Conservation (phyloP, 176 grass and related monocot genomes). For the Zea luxurians region DNA sequence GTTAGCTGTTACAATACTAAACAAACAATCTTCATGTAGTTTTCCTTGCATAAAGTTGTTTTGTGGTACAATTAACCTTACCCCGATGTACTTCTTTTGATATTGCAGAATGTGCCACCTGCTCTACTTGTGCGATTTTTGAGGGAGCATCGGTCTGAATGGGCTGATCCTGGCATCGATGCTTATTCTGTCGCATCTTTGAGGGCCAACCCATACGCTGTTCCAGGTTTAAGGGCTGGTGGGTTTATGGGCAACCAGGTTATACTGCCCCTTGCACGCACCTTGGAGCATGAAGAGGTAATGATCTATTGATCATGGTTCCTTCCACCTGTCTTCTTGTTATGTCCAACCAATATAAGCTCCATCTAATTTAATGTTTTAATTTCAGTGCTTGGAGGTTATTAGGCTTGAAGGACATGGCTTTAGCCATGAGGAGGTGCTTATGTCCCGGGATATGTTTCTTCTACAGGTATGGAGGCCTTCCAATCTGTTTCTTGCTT, state of each 20-base stretch:
- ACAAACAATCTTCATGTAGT: not conserved
- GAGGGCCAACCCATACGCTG: constrained; percentile 59
- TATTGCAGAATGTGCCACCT: constrained; percentile 86
- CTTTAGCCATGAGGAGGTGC: constrained; percentile 73
- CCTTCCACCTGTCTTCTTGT: not conserved
- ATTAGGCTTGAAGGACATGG: constrained; percentile 88
- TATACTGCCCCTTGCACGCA: constrained; percentile 80
- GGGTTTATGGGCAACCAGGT: constrained; percentile 80
- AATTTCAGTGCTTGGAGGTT: constrained; percentile 80
- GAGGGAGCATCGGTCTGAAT: constrained; percentile 94
- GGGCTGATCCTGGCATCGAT: constrained; percentile 94
- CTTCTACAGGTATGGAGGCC: constrained; percentile 68
- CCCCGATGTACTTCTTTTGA: not conserved
- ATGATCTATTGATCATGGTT: constrained; percentile 10
- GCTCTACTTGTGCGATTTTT: constrained; percentile 84
- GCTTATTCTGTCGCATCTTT: constrained; percentile 84
- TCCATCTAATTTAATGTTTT: not conserved
- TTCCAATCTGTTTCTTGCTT: not conserved
- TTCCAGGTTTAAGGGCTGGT: constrained; percentile 70
- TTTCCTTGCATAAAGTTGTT: not conserved
- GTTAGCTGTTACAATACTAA: not conserved
- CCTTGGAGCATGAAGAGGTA: constrained; percentile 94
- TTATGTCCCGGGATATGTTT: constrained; percentile 78
- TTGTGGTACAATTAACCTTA: constrained; percentile 8
- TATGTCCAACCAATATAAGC: not conserved